Conservation (phyloP, 148 eudicot genomes). For the Beta vulgaris region DNA sequence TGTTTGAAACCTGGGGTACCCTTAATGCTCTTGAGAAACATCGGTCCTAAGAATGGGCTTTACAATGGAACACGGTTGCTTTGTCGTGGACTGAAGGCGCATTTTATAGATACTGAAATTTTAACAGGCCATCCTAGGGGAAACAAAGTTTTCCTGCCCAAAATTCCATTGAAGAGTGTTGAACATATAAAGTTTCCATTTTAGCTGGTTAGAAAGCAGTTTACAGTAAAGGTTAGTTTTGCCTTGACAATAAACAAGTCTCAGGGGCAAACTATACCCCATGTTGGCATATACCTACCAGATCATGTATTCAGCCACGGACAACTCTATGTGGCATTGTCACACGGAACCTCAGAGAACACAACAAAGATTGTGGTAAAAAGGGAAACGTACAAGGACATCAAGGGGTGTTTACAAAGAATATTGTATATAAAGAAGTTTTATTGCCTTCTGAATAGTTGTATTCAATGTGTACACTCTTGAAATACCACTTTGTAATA, state of each 20-base stretch:
- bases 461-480: background rate
- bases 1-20: background rate
- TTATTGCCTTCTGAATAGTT: background rate
- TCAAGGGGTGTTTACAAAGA: background rate
- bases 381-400: background rate
- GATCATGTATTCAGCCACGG: no score
- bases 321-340: background rate
- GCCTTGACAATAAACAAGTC: constrained; percentile 5
- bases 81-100: background rate
- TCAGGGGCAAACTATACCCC: constrained; percentile 2
- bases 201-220: constrained; percentile 6
- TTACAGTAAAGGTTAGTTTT: background rate
- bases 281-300: background rate
- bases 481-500: no score
- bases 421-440: background rate
- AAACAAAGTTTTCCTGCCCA: background rate
- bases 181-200: background rate
- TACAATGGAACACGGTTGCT: background rate
- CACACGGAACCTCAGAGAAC: background rate
- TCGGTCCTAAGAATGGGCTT: background rate
- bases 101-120: background rate
- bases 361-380: background rate
- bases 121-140: background rate
- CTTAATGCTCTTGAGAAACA: background rate
- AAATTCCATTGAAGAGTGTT: background rate